Percentiles rank a stretch among this genome's conserved stretches.
phyloP scores from a whole-genome alignment of 345 rosid species.

The Linum usitatissimum region DNA sequence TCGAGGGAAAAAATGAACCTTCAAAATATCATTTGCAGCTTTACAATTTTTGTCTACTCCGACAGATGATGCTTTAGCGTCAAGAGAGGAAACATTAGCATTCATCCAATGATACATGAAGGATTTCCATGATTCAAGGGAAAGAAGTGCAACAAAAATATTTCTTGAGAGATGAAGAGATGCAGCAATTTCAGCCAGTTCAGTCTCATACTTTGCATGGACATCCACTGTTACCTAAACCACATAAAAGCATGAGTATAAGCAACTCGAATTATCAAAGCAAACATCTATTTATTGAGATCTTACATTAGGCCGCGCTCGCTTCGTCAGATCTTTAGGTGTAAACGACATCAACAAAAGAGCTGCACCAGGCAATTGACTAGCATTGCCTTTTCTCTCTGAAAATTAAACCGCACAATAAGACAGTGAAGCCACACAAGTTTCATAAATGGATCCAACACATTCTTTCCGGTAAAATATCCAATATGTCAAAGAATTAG shows the following conservation, averaged over 20 bases:
- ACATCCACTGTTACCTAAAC: conserved; percentile 42
- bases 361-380: conserved; percentile 78
- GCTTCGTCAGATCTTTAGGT: conserved; percentile 36
- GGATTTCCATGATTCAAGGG: conserved; percentile 83
- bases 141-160: conserved; percentile 59
- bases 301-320: conserved; percentile 40
- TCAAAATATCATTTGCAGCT: conserved; percentile 74
- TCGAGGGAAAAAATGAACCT: conserved; percentile 34
- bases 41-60: conserved; percentile 49
- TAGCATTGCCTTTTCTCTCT: conserved; percentile 42
- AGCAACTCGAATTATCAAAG: conserved; percentile 11
- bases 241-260: conserved; percentile 15
- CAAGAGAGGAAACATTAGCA: conserved; percentile 38
- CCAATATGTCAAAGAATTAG: too few relatives aligned
- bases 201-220: conserved; percentile 48
- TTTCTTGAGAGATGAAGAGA: conserved; percentile 83
- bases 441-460: too few relatives aligned
- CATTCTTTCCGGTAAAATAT: too few relatives aligned
- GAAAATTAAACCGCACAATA: conserved; percentile 20
- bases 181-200: conserved; percentile 51
- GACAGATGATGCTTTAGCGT: conserved; percentile 30
- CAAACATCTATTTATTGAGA: conserved; percentile 13
- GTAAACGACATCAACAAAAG: conserved; percentile 55
- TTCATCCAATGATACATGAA: conserved; percentile 80
- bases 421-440: neutral